Conservation (phyloP, 345 rosid genomes). For the Corchorus capsularis region DNA sequence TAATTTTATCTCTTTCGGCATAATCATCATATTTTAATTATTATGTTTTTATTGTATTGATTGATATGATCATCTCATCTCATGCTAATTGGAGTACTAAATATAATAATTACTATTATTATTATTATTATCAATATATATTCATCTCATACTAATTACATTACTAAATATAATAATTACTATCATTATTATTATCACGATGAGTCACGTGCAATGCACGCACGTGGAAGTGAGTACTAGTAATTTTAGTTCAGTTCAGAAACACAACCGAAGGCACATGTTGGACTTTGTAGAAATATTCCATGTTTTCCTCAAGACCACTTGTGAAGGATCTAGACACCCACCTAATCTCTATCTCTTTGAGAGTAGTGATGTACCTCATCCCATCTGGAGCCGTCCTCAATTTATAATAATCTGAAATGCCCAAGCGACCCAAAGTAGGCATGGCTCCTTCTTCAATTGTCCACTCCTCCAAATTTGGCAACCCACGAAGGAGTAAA, state of each 20-base stretch:
- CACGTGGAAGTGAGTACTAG: too few relatives aligned
- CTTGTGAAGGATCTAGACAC: slow-evolving; percentile 48
- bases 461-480: slow-evolving; percentile 33
- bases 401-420: slow-evolving; percentile 32
- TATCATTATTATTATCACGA: too few relatives aligned
- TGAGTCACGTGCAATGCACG: too few relatives aligned
- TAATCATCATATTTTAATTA: too few relatives aligned
- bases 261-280: slow-evolving; percentile 43
- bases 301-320: slow-evolving; percentile 40
- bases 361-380: slow-evolving; percentile 24
- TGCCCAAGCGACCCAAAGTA: slow-evolving; percentile 33
- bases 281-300: slow-evolving; percentile 44
- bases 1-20: too few relatives aligned
- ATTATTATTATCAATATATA: too few relatives aligned
- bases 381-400: slow-evolving; percentile 34
- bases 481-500: slow-evolving; percentile 18
- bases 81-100: too few relatives aligned
- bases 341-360: slow-evolving; percentile 41
- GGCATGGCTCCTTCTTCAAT: slow-evolving; percentile 46
- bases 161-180: too few relatives aligned
- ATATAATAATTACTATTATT: too few relatives aligned
- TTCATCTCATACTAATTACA: too few relatives aligned
- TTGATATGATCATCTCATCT: too few relatives aligned
- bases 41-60: too few relatives aligned
- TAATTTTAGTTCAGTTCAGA: slow-evolving; percentile 18